phyloP scores from a whole-genome alignment of 257 asterid species.

The Gentiana straminea region DNA sequence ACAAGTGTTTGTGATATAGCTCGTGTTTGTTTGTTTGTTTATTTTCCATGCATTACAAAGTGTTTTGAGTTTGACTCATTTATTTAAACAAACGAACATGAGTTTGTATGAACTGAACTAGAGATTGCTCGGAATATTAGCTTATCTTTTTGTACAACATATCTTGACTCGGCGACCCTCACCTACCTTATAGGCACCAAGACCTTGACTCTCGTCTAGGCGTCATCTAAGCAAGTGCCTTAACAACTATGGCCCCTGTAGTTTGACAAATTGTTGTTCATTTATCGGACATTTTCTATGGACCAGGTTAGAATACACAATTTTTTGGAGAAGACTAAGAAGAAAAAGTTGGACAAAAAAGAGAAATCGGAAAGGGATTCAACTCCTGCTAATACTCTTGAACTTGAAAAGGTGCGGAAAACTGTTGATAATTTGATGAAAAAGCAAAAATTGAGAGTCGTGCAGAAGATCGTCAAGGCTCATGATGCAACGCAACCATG shows the following conservation, averaged over 20 bases:
- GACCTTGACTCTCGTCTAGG: background rate
- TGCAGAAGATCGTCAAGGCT: conserved; percentile 52
- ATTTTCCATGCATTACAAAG: no score
- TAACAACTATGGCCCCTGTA: background rate
- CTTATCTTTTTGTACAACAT: no score
- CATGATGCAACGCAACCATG: conserved; percentile 61
- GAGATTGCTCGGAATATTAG: no score
- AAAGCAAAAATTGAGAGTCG: conserved; percentile 67
- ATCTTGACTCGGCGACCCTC: no score
- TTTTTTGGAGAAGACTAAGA: conserved; percentile 66
- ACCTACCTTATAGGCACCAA: no score
- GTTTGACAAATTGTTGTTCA: background rate
- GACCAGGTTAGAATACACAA: conserved; percentile 66
- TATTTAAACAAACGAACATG: no score
- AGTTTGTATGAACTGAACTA: no score
- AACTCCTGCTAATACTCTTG: conserved; percentile 20
- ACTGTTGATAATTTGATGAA: conserved; percentile 62
- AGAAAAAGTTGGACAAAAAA: conserved; percentile 29
- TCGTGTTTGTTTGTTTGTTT: no score
- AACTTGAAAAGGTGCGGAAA: conserved; percentile 36
- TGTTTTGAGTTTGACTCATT: no score
- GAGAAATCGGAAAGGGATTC: conserved; percentile 28
- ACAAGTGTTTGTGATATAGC: no score
- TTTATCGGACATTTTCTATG: conserved; percentile 7
- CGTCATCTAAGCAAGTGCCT: background rate